Conservation (phyloP, 768 basidiomycete genomes). For the Rhodotorula graminis region DNA sequence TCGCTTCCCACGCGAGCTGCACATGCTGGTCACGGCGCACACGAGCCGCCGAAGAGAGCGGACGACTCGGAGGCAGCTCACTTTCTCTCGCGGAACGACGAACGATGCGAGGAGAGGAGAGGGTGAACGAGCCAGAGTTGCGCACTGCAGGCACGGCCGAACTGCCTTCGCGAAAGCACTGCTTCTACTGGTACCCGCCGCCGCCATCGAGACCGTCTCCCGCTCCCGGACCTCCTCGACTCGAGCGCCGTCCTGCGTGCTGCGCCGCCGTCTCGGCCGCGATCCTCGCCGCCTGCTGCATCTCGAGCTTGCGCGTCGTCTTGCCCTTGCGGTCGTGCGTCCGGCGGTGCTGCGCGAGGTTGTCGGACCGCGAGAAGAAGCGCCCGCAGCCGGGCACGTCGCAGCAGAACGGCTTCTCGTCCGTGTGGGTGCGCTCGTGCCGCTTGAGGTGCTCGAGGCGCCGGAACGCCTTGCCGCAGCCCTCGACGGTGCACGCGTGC, state of each 20-base stretch:
- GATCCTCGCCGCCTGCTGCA: not conserved
- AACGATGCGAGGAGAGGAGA: too few species aligned
- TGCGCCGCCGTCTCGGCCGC: not conserved
- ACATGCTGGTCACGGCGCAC: too few species aligned
- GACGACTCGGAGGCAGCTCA: too few species aligned
- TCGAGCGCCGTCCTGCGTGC: not conserved
- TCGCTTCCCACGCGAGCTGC: too few species aligned
- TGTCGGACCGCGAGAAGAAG: conserved; percentile 54
- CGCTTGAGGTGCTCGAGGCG: conserved; percentile 37
- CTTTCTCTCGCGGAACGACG: too few species aligned
- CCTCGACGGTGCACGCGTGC: conserved; percentile 24
- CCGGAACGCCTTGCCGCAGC: conserved; percentile 35
- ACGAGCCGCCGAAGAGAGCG: too few species aligned
- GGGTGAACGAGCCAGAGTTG: not conserved
- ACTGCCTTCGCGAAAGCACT: too few species aligned
- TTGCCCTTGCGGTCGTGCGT: conserved; percentile 60
- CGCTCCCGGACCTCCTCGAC: too few species aligned
- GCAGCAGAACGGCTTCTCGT: conserved; percentile 38
- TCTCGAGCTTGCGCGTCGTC: conserved; percentile 18
- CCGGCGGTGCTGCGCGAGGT: conserved; percentile 76
- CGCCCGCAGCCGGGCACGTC: conserved; percentile 30
- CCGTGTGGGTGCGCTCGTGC: conserved; percentile 40
- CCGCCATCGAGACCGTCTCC: too few species aligned
- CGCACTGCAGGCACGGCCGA: too few species aligned
- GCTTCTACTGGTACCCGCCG: too few species aligned